Base-by-base conservation (phyloP, 2,329 filamentous ascomycete genomes). In the Madurella mycetomatis region DNA sequence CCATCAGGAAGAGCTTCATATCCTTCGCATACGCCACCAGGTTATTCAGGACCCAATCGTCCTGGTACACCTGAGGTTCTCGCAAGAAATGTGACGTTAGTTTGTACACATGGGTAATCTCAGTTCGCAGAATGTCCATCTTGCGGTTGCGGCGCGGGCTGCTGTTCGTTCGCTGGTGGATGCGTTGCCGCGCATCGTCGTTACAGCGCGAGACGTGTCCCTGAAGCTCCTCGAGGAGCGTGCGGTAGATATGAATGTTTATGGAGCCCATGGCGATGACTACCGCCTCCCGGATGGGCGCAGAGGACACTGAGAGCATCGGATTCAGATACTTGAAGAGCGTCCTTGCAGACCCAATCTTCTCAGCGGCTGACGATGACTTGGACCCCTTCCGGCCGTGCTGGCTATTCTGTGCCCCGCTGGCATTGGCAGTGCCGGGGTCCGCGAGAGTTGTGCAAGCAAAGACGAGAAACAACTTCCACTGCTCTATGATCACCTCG, bases 381-480 rank as follows among this genome's bases (percentile, higher is more conserved):
- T 85, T 87, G 1, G 94, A 96, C 2, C 82, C 82, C 68, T 95
- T 96, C 42, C 92, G 83, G 4, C 83, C 80, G 69, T 97, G 92
- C 60, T 95, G 87, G 39, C 79, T 79, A 57, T 80, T 80, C 62
- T 78, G 78, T 7, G 75, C 71, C 1, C 76, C 75, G 12, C 78
- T 75, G 31, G 85, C 76, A 52, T 84, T 82, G 18, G 78, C 77
- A 53, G 77, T 83, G 9, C 90, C 90, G 9, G 90, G 82, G 61
- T 94, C 94, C 39, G 89, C 92, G 53, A 99, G 77, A 0, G 94
- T 97, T 9, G 92, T 96, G 71, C 95, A 99, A 9, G 92, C 94
- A 73, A 99, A 96, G 52, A 96, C 92, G 25, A 99, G 79, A 69
- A 97, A 97, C 2, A 97, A 76, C 71, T 96, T 97, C 92, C 92